A percentile compares a stretch with the other conserved stretches of the same genome.
These are phyloP conservation scores for Penicillium dipodomyicola DNA, from an alignment of 495 filamentous ascomycete genomes.

Conservation along the genomic window DNA sequence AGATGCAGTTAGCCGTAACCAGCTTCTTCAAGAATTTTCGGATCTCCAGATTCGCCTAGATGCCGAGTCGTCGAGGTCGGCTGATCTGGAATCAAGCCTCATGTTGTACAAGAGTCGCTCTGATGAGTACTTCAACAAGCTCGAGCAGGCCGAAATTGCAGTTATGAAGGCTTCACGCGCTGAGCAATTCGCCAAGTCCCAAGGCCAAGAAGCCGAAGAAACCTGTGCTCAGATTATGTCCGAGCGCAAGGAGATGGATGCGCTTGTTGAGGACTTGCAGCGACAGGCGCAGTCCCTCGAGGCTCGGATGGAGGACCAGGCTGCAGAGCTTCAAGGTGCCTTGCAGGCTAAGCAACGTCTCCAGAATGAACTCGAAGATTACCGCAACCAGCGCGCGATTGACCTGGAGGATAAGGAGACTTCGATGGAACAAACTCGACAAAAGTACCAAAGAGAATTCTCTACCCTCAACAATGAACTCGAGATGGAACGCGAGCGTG, in stretches of 20 bases:
- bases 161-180: conserved; percentile 89
- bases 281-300: conserved; percentile 84
- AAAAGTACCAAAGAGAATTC: conserved; percentile 96
- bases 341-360: conserved; percentile 90
- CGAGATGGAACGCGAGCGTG: conserved; percentile 87
- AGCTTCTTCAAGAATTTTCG: conserved; percentile 87
- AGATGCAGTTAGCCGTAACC: conserved; percentile 75
- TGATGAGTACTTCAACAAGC: conserved; percentile 96
- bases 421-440: conserved; percentile 93
- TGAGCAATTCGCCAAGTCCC: conserved; percentile 89
- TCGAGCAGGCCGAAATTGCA: conserved; percentile 94
- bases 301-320: conserved; percentile 87
- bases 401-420: conserved; percentile 97
- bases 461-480: conserved; percentile 84
- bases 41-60: conserved; percentile 94
- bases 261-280: conserved; percentile 84
- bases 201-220: conserved; percentile 86
- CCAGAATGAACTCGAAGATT: conserved; percentile 97
- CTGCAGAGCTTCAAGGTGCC: conserved; percentile 81
- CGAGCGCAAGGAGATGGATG: conserved; percentile 87
- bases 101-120: conserved; percentile 88
- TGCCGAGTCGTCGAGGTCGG: conserved; percentile 78
- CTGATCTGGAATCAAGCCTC: conserved; percentile 79
- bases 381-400: conserved; percentile 88
- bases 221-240: conserved; percentile 86